These are phyloP conservation scores for Ustilago trichophora DNA, from an alignment of 1,284 basidiomycete species.

Conservation along the genomic window DNA sequence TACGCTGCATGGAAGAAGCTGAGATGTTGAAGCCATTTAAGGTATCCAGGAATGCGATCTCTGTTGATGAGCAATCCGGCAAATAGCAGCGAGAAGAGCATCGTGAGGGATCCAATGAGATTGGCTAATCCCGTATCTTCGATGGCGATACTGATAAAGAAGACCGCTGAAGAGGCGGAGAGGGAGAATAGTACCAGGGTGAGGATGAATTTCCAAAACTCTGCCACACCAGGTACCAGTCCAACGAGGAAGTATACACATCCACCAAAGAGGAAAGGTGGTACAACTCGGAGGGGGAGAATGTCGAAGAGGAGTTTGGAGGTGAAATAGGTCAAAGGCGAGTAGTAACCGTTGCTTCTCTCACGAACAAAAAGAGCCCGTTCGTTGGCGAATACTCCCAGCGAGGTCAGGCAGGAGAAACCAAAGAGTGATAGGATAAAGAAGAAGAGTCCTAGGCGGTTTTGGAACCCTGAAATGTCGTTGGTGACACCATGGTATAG, in stretches of 20 bases:
- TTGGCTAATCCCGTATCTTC: slow-evolving; percentile 86
- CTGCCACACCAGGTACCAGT: slow-evolving; percentile 84
- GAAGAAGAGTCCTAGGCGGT: slow-evolving; percentile 87
- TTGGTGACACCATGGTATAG: slow-evolving; percentile 81
- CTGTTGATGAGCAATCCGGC: slow-evolving; percentile 94
- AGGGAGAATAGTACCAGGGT: slow-evolving; percentile 85
- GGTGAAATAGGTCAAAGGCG: slow-evolving; percentile 91
- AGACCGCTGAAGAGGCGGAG: slow-evolving; percentile 87
- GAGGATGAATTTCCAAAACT: slow-evolving; percentile 98
- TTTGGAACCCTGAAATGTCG: slow-evolving; percentile 67
- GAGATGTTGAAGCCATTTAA: slow-evolving; percentile 86
- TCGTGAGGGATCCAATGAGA: slow-evolving; percentile 89
- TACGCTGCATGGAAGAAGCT: slow-evolving; percentile 99
- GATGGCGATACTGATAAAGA: slow-evolving; percentile 88
- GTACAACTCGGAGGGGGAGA: slow-evolving; percentile 88
- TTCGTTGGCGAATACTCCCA: slow-evolving; percentile 92
- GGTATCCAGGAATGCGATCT: slow-evolving; percentile 77
- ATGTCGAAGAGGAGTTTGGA: slow-evolving; percentile 97
- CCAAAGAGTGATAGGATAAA: slow-evolving; percentile 94
- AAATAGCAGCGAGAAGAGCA: slow-evolving; percentile 93
- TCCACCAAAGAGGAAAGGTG: slow-evolving; percentile 90
- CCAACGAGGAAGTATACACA: slow-evolving; percentile 94
- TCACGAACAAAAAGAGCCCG: slow-evolving; percentile 95
- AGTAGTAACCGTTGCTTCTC: slow-evolving; percentile 96
- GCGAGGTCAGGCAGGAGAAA: slow-evolving; percentile 90